Conservation (phyloP, 2,329 filamentous ascomycete species). For the Aquanectria penicillioides region DNA sequence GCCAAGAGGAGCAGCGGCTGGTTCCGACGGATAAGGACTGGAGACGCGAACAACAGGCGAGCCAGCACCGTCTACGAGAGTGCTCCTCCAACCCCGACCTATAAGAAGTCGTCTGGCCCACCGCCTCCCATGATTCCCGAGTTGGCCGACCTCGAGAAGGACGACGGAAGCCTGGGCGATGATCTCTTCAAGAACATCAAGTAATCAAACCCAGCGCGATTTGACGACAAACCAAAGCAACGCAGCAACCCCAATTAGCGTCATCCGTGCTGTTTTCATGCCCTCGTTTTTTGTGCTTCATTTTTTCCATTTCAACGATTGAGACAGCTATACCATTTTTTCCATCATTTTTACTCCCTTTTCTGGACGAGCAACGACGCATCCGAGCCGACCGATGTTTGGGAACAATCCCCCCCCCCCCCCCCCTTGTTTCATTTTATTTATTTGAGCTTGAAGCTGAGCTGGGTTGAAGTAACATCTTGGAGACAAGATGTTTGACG, state of each 20-base stretch:
- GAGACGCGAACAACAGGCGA: slow-evolving; percentile 49
- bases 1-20: slow-evolving; percentile 67
- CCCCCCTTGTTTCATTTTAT: slow-evolving; percentile 18
- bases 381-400: slow-evolving; percentile 34
- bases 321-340: slow-evolving; percentile 27
- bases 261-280: slow-evolving; percentile 31
- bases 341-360: slow-evolving; percentile 29
- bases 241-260: slow-evolving; percentile 26
- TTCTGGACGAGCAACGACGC: slow-evolving; percentile 41
- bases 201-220: slow-evolving; percentile 43
- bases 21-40: slow-evolving; percentile 64
- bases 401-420: slow-evolving; percentile 20
- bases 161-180: slow-evolving; percentile 57
- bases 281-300: slow-evolving; percentile 26
- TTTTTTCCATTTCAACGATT: slow-evolving; percentile 38
- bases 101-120: slow-evolving; percentile 55
- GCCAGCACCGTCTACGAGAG: slow-evolving; percentile 56
- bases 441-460: slow-evolving; percentile 26
- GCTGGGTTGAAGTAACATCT: slow-evolving; percentile 27
- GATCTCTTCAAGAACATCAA: slow-evolving; percentile 71
- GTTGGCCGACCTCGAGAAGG: slow-evolving; percentile 61
- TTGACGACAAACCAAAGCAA: slow-evolving; percentile 16
- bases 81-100: slow-evolving; percentile 38
- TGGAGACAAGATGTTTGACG: slow-evolving; percentile 17
- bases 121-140: slow-evolving; percentile 72